Conservation (phyloP, 1,284 basidiomycete species). For the Trametes sp. region DNA sequence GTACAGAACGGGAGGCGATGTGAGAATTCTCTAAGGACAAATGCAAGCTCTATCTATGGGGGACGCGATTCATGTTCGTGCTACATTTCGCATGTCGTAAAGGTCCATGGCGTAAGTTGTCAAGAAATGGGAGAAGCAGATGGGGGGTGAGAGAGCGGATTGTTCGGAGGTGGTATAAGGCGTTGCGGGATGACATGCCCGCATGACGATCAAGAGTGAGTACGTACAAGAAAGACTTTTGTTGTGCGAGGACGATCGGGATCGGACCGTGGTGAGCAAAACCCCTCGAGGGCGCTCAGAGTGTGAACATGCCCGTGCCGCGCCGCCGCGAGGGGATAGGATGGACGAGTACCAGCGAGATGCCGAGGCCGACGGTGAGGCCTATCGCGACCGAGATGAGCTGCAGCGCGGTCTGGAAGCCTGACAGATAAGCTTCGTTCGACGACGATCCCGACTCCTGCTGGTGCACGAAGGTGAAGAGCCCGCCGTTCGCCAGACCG, state of each 20-base stretch:
- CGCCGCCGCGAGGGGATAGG: slow-evolving; percentile 64
- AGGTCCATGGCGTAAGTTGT: neutral
- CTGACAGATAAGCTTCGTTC: slow-evolving; percentile 64
- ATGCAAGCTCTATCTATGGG: neutral
- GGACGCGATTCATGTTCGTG: slow-evolving; percentile 1
- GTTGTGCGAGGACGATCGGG: neutral
- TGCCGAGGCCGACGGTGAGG: slow-evolving; percentile 76
- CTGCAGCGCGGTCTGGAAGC: slow-evolving; percentile 73
- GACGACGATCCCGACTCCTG: slow-evolving; percentile 55
- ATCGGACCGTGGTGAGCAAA: neutral
- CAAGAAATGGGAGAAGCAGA: neutral
- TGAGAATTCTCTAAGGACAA: slow-evolving; percentile 11
- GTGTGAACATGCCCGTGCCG: slow-evolving; percentile 65
- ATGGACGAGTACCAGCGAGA: slow-evolving; percentile 64
- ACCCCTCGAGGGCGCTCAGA: slow-evolving; percentile 42
- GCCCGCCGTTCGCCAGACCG: slow-evolving; percentile 84
- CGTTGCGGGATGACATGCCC: neutral
- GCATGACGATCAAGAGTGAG: neutral
- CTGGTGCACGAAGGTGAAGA: slow-evolving; percentile 78
- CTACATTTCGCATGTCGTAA: neutral
- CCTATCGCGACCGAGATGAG: slow-evolving; percentile 70
- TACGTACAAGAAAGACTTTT: neutral
- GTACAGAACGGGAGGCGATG: slow-evolving; percentile 1
- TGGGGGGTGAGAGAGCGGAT: neutral
- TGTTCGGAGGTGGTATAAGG: neutral